Percentiles rank a stretch among this genome's conserved stretches.
Evolutionary conservation across 805 yeast species (phyloP).

Genomic region (Ogataea populi-albae): DNA sequence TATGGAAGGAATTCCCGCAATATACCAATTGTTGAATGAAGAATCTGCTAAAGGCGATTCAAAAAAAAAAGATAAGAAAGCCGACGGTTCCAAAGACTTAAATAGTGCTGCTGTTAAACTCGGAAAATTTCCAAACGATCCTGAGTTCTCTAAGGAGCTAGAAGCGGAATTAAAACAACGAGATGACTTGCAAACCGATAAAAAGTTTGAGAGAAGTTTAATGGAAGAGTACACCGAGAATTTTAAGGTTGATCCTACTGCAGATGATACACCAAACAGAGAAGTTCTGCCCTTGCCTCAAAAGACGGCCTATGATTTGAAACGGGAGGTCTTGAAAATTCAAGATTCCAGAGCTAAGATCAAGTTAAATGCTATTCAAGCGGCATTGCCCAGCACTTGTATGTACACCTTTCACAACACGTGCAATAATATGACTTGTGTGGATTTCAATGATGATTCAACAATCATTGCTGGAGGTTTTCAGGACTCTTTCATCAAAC

Average conservation of each 20-base stretch:
- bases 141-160: slow-evolving; percentile 79
- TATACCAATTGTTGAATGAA: slow-evolving; percentile 34
- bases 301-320: slow-evolving; percentile 75
- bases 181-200: slow-evolving; percentile 50
- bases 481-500: slow-evolving; percentile 83
- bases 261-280: slow-evolving; percentile 66
- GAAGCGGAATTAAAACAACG: slow-evolving; percentile 77
- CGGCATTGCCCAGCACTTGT: slow-evolving; percentile 89
- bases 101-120: slow-evolving; percentile 73
- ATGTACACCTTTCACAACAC: slow-evolving; percentile 98
- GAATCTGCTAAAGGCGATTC: slow-evolving; percentile 18
- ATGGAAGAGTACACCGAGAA: slow-evolving; percentile 64
- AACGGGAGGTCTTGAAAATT: slow-evolving; percentile 71
- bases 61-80: slow-evolving; percentile 15
- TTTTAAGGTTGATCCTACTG: slow-evolving; percentile 48
- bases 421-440: slow-evolving; percentile 78
- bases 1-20: slow-evolving; percentile 49
- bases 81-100: slow-evolving; percentile 44
- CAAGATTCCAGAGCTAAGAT: slow-evolving; percentile 80
- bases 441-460: slow-evolving; percentile 85
- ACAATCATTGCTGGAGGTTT: slow-evolving; percentile 91
- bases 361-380: slow-evolving; percentile 64
- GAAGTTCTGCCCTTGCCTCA: slow-evolving; percentile 84
- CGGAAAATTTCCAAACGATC: slow-evolving; percentile 83
- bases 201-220: slow-evolving; percentile 39